Base-by-base conservation (phyloP, 768 basidiomycete genomes). In the Hortiboletus flavorubellus region DNA sequence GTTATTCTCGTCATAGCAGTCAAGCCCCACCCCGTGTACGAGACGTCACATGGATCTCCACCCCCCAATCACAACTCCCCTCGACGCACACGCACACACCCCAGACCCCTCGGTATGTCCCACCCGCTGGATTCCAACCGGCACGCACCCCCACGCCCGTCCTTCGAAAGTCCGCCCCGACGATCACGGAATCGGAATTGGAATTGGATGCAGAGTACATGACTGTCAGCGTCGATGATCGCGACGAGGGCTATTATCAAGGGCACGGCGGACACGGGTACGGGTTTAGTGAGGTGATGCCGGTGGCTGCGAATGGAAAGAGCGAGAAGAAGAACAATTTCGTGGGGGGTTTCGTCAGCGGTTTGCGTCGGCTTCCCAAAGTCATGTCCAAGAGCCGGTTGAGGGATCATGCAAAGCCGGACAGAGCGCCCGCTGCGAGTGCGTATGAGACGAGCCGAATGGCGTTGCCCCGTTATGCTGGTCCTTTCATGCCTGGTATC, bases 131-230 rank as follows among this genome's bases (percentile, higher is more conserved):
- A 21, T 68, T 56, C 49, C 63, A 60, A 30, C 66, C 53, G 5
- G 34, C 69, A 10, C 60, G 65, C 26, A 58, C 67, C 8, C 67
- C 67, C 37, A 71, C 69, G 0, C 69, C 69, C 11, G 58, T 63
- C 16, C 33, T 65, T 33, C 71, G 60, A 43, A 67, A 63, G 54
- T 68, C 70, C 15, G 65, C 60, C 0, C 64, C 67, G 35, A 71
- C 69, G 12, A 64, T 72, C 16, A 54, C 69, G 30, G 69, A 71
- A 39, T 69, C 69, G 21, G 21, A 21, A 21, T 21, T 21, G 8
- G 69, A 71, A 16, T 31, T 70, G 16, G 68, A 69, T 26, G 67
- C 67, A 43, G 71, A 72, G 45, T 71, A 71, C 51, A 72, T 71
- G 69, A 71, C 69, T 5, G 67, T 71, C 58, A 68, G 54, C 29